Base-by-base conservation (phyloP, 208 protist genomes). In the Sergeia podlipaevii region DNA sequence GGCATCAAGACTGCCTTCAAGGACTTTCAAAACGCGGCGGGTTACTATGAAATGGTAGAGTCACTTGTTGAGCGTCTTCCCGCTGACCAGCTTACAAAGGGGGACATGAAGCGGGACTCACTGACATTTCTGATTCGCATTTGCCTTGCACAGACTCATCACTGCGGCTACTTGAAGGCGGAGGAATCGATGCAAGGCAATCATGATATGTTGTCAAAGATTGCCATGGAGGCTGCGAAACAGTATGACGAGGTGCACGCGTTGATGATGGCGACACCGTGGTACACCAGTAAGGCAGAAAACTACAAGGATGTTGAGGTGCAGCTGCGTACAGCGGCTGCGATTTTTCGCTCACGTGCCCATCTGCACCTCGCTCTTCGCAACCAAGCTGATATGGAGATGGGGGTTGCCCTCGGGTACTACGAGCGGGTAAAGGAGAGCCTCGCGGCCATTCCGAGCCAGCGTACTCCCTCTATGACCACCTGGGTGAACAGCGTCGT, bases 161-260 rank as follows among this genome's bases (percentile, higher is more conserved):
- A 91, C 65, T 81, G 74, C 51, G 82, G 70, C 24, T 94, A 94
- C 59, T 61, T 91, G 30, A 89, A 87, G 60, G 81, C 80, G 5
- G 73, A 85, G 56, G 64, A 74, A 39, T 66, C 80, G 18, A 77
- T 89, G 71, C 83, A 80, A 43, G 74, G 51, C 0, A 90, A 86
- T 42, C 80, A 79, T 20, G 57, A 70, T 5, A 72, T 89, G 70
- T 71, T 91, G 4, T 56, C 87, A 4, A 91, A 89, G 66, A 80
- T 94, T 28, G 82, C 87, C 13, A 61, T 48, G 6, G 68, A 94
- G 52, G 87, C 63, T 4, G 82, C 78, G 39, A 78, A 81, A 49
- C 55, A 74, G 46, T 91, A 90, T 64, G 77, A 87, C 23, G 83
- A 87, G 32, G 76, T 66, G 28, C 61, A 67, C 44, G 56, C 61